phyloP scores from a whole-genome alignment of 2,329 filamentous ascomycete species.

The Plectosphaerella plurivora region DNA sequence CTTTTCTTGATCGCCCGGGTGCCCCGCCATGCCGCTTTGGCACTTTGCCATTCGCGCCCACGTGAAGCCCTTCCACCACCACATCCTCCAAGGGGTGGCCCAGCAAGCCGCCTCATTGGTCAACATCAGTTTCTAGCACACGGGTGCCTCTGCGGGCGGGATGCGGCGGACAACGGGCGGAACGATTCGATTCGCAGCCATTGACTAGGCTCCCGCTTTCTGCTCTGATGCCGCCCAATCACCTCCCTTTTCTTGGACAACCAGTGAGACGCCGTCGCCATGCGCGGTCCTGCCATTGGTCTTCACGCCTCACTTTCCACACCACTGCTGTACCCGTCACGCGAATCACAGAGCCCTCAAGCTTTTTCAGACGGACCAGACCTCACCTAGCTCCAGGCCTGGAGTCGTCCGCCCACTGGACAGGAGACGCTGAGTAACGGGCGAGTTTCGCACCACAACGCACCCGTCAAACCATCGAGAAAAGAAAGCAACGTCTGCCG shows the following conservation, averaged over 20 bases:
- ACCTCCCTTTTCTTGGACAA: background rate
- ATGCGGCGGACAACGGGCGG: background rate
- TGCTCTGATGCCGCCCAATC: background rate
- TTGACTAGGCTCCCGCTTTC: background rate
- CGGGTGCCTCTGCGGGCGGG: conserved; percentile 2
- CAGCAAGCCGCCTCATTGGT: background rate
- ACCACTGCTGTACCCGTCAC: too few species aligned
- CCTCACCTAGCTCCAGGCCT: too few species aligned
- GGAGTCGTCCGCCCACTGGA: too few species aligned
- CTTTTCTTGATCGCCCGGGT: background rate
- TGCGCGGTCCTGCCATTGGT: too few species aligned
- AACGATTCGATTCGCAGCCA: conserved; percentile 3
- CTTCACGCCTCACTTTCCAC: too few species aligned
- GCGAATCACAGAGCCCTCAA: too few species aligned
- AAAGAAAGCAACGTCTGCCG: background rate
- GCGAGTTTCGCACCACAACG: too few species aligned
- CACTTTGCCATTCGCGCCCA: background rate
- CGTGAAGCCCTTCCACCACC: conserved; percentile 3
- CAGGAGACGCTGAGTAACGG: too few species aligned
- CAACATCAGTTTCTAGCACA: background rate
- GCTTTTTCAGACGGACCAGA: too few species aligned
- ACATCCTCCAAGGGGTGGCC: background rate
- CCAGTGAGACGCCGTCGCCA: background rate
- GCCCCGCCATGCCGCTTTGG: background rate
- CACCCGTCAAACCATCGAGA: too few species aligned